phyloP scores from a whole-genome alignment of 1,139 yeast species.

The Pichia terricola region DNA sequence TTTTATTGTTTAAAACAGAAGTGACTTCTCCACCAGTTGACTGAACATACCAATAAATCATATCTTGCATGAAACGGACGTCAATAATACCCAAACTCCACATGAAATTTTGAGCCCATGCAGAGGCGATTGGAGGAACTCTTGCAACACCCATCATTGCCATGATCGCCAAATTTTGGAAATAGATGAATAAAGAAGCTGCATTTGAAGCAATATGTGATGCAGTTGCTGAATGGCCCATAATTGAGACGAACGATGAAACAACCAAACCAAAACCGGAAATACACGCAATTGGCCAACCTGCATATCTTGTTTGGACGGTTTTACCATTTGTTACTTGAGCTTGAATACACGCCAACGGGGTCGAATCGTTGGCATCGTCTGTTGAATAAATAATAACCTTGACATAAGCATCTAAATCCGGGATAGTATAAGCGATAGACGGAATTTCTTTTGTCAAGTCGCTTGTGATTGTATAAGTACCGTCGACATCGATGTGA shows the following conservation, averaged over 20 bases:
- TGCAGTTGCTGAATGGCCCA: slow-evolving; percentile 88
- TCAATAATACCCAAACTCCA: slow-evolving; percentile 93
- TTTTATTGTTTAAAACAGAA: slow-evolving; percentile 50
- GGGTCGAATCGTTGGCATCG: slow-evolving; percentile 28
- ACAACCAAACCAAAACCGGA: slow-evolving; percentile 81
- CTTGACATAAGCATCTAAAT: slow-evolving; percentile 83
- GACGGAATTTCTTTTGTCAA: slow-evolving; percentile 57
- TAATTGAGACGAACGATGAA: slow-evolving; percentile 77
- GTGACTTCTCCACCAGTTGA: slow-evolving; percentile 91
- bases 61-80: slow-evolving; percentile 71
- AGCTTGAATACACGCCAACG: slow-evolving; percentile 91
- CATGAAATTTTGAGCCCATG: slow-evolving; percentile 95
- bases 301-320: slow-evolving; percentile 87
- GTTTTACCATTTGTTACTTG: slow-evolving; percentile 81
- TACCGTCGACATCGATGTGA: slow-evolving; percentile 62
- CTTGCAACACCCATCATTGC: slow-evolving; percentile 93
- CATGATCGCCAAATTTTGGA: slow-evolving; percentile 87
- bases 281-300: slow-evolving; percentile 95
- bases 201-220: slow-evolving; percentile 96
- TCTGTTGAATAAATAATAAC: slow-evolving; percentile 51
- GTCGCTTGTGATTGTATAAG: slow-evolving; percentile 34
- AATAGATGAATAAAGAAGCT: slow-evolving; percentile 83
- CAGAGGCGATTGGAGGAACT: slow-evolving; percentile 95
- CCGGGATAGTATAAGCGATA: slow-evolving; percentile 85
- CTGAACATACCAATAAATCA: slow-evolving; percentile 91